These are phyloP conservation scores for Nevesoporus exiguus DNA, from an alignment of 768 basidiomycete genomes.

Conservation along the genomic window DNA sequence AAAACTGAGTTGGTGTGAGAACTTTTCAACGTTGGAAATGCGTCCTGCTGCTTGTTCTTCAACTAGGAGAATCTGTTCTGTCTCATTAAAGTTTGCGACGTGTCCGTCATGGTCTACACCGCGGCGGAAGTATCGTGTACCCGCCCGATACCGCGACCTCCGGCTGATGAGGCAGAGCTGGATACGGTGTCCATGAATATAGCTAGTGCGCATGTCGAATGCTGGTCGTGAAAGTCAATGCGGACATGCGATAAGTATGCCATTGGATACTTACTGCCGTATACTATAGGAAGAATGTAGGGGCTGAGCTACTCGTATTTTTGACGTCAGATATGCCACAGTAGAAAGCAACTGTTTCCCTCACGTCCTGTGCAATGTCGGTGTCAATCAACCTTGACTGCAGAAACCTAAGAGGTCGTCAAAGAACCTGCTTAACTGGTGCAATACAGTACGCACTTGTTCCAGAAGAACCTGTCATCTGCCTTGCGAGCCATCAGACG, in stretches of 20 bases:
- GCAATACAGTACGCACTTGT: conserved; percentile 44
- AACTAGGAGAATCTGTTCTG: conserved; percentile 87
- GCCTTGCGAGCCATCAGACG: conserved; percentile 46
- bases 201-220: conserved; percentile 75
- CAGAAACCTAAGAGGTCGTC: conserved; percentile 39
- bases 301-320: conserved; percentile 61
- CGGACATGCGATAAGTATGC: background rate
- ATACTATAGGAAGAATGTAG: conserved; percentile 90
- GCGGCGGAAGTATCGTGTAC: conserved; percentile 94
- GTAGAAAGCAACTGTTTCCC: conserved; percentile 20
- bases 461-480: conserved; percentile 99
- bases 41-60: conserved; percentile 51
- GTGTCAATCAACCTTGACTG: conserved; percentile 60
- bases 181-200: conserved; percentile 75
- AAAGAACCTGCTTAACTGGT: conserved; percentile 2
- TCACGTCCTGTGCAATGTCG: conserved; percentile 61
- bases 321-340: conserved; percentile 6
- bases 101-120: conserved; percentile 88
- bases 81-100: conserved; percentile 97
- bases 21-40: conserved; percentile 42
- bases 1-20: conserved; percentile 69
- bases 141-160: conserved; percentile 90
- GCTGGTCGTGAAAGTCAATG: conserved; percentile 44
- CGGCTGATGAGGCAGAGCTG: conserved; percentile 88
- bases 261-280: conserved; percentile 72